Conservation (phyloP, 257 asterid species). For the Handroanthus guayacan region DNA sequence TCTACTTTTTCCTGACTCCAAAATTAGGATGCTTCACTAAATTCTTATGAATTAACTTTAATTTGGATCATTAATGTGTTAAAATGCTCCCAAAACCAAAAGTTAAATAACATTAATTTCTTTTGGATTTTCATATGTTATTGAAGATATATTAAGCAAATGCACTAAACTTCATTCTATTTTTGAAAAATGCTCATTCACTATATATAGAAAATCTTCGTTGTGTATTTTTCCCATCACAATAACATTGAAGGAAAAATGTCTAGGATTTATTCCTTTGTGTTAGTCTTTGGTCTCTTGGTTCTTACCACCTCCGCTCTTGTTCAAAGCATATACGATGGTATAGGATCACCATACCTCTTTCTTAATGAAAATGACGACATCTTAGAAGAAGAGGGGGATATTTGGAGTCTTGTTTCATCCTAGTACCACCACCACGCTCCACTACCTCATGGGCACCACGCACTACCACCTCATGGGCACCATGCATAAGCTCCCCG, state of each 20-base stretch:
- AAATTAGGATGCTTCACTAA: no score
- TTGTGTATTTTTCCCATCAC: conserved; percentile 5
- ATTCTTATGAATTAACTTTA: no score
- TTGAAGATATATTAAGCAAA: background rate
- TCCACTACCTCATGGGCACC: conserved; percentile 15
- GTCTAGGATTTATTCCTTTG: background rate
- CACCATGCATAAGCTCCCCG: no score
- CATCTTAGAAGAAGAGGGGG: conserved; percentile 24
- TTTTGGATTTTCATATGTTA: no score
- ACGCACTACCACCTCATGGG: conserved; percentile 5
- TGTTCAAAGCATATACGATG: conserved; percentile 10
- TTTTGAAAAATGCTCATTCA: background rate
- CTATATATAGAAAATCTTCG: conserved; percentile 1
- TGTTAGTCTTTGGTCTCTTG: conserved; percentile 15
- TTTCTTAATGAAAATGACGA: background rate
- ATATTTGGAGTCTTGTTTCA: conserved; percentile 13
- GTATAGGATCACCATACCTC: background rate
- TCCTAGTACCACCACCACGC: background rate
- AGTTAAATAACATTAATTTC: no score
- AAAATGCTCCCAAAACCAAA: no score
- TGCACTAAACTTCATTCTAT: background rate
- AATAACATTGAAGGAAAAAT: conserved; percentile 12
- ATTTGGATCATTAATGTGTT: no score
- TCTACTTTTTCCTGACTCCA: no score
- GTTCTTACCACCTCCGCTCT: background rate